Conservation (phyloP, 495 filamentous ascomycete genomes). For the Podospora pseudocomata region DNA sequence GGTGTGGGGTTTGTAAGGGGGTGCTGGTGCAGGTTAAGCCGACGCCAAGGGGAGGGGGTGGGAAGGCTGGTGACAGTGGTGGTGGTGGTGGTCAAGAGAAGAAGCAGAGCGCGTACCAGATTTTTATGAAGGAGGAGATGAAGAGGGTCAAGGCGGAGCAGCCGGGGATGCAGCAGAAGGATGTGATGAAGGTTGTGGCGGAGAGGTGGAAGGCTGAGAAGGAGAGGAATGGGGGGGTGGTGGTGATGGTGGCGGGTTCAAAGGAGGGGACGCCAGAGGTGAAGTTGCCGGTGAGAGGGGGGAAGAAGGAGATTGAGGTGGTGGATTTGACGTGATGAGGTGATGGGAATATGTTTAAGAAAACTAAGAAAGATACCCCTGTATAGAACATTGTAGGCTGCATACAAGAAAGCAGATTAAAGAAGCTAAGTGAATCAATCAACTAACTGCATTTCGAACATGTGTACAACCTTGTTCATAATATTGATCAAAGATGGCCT, state of each 20-base stretch:
- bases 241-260: conserved; percentile 8
- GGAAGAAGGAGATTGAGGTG: background rate
- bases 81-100: background rate
- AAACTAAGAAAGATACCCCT: background rate
- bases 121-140: conserved; percentile 66
- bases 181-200: conserved; percentile 60
- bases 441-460: too few species aligned
- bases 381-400: background rate
- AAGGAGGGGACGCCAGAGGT: background rate
- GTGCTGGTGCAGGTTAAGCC: conserved; percentile 75
- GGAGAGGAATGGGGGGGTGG: conserved; percentile 12
- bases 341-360: background rate
- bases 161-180: conserved; percentile 53
- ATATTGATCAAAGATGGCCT: too few species aligned
- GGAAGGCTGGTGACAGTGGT: background rate
- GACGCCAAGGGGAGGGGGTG: conserved; percentile 50
- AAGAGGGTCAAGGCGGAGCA: conserved; percentile 50
- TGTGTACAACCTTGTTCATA: too few species aligned
- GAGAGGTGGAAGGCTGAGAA: conserved; percentile 41
- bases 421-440: too few species aligned
- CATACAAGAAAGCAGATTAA: background rate
- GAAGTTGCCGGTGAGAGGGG: conserved; percentile 7
- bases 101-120: conserved; percentile 56
- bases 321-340: background rate
- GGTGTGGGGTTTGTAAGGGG: conserved; percentile 68